Evolutionary conservation across 1,284 basidiomycete species (phyloP).

Genomic region (Microbotryum scabiosae): DNA sequence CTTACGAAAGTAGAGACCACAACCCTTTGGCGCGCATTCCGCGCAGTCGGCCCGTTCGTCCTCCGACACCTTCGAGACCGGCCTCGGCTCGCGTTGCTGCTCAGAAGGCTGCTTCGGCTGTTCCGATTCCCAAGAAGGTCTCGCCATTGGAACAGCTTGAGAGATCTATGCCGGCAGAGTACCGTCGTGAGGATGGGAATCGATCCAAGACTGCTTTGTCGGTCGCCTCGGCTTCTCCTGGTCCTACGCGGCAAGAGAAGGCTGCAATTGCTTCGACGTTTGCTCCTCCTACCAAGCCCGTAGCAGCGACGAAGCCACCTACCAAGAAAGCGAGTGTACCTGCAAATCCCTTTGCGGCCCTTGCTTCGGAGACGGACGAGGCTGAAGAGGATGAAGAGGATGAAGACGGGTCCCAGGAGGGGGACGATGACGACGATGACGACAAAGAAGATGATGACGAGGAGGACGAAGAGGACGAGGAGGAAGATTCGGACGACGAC

Average conservation of each 20-base stretch:
- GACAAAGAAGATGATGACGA: not conserved
- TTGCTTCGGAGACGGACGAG: too few relatives aligned
- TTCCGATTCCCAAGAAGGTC: slow-evolving; percentile 3
- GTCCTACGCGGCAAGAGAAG: too few relatives aligned
- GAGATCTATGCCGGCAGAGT: slow-evolving; percentile 21
- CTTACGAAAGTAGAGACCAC: slow-evolving; percentile 17
- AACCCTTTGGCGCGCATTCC: slow-evolving; percentile 12
- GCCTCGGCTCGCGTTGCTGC: not conserved
- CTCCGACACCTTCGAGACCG: not conserved
- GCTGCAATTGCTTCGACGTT: too few relatives aligned
- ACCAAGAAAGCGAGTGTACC: too few relatives aligned
- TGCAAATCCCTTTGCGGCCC: too few relatives aligned
- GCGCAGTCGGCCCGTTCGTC: slow-evolving; percentile 2
- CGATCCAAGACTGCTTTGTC: not conserved
- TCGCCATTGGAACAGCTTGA: slow-evolving; percentile 20
- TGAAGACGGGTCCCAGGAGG: not conserved
- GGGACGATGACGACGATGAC: not conserved
- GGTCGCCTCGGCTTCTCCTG: not conserved
- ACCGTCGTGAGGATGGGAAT: slow-evolving; percentile 5
- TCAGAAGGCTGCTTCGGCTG: slow-evolving; percentile 1
- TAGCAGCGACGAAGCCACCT: too few relatives aligned
- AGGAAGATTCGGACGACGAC: too few relatives aligned
- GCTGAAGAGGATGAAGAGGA: not conserved
- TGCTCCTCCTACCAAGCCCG: too few relatives aligned
- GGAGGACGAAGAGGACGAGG: too few relatives aligned